Evolutionary conservation across 1,284 basidiomycete genomes (phyloP), one percentile per base, ranked within the genome.

Genomic region (Tylopilus sp.): DNA sequence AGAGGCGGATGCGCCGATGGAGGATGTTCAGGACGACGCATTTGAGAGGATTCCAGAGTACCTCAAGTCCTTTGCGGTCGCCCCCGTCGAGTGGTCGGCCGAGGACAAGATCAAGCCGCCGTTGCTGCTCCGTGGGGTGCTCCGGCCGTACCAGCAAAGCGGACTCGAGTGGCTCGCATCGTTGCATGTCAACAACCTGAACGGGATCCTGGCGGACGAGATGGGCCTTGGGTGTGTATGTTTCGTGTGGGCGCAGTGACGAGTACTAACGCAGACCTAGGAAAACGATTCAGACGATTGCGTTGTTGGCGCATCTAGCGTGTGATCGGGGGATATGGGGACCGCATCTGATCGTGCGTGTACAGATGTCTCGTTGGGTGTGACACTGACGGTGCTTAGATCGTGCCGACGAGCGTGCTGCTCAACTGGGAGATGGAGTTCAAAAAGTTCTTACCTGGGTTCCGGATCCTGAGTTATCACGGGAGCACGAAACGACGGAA

Each of bases 351-450:
- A 96, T 99, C 76, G 88, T 88, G 74, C 66, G 86, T 77, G 39
- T 16, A 12, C 29, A 29, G 29, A 29, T 47, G 32, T 51, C 19
- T 6, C 44, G 18, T 9, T 44, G 41, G 18, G 39, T 53, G 8
- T 36, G 41, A 26, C 58, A 33, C 38, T 53, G 29, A 51, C n/a
- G 47, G 58, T 47, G 8, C 38, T 36, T 57, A 89, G 88, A 91
- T 98, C 72, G 96, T 97, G 16, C 96, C 97, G 2, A 98, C 97
- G 2, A 96, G 94, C 67, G 97, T 98, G 63, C 88, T 99, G 68
- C 86, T 98, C 64, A 98, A 99, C 77, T 99, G 97, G 97, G 97
- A 98, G 79, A 97, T 98, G 94, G 97, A 98, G 79, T 98, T 98
- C 85, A 98, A 98, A 81, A 98, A 98, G 81, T 98, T 98, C 77